These are phyloP conservation scores for Clarkia xantiana DNA, from an alignment of 345 rosid species.

Conservation along the genomic window DNA sequence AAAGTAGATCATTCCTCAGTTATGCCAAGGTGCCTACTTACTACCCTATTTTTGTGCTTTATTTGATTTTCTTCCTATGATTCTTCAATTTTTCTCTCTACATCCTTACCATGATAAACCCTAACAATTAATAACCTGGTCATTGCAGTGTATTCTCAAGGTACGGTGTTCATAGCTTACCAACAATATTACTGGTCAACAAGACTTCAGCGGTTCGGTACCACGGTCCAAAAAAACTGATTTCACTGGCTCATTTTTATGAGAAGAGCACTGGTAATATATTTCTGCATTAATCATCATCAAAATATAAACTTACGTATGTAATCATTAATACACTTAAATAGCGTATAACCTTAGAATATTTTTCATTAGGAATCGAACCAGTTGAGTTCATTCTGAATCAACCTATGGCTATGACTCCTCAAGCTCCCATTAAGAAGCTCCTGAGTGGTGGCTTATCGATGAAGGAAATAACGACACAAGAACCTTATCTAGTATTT, in stretches of 20 bases:
- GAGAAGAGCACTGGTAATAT: slow-evolving; percentile 55
- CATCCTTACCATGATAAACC: no score
- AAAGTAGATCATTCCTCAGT: slow-evolving; percentile 63
- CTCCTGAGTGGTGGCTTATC: slow-evolving; percentile 17
- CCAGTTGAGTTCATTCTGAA: slow-evolving; percentile 38
- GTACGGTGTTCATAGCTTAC: slow-evolving; percentile 80
- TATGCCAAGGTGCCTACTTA: slow-evolving; percentile 41
- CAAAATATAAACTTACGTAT: no score
- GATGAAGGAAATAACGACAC: slow-evolving; percentile 24
- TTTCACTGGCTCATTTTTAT: slow-evolving; percentile 50
- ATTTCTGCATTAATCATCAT: no score
- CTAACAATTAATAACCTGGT: no score
- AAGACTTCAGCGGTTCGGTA: slow-evolving; percentile 42
- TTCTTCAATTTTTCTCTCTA: background rate
- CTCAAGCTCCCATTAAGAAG: slow-evolving; percentile 20
- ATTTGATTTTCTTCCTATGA: background rate
- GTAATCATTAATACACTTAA: no score
- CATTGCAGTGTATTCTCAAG: slow-evolving; percentile 57
- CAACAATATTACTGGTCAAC: slow-evolving; percentile 54
- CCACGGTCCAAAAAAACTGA: slow-evolving; percentile 49
- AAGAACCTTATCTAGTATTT: slow-evolving; percentile 50
- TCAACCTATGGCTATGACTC: slow-evolving; percentile 11
- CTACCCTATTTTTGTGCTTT: background rate
- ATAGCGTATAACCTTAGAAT: no score
- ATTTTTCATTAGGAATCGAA: slow-evolving; percentile 27